Base-by-base conservation (phyloP, 2,329 filamentous ascomycete species). In the Alternaria dauci region DNA sequence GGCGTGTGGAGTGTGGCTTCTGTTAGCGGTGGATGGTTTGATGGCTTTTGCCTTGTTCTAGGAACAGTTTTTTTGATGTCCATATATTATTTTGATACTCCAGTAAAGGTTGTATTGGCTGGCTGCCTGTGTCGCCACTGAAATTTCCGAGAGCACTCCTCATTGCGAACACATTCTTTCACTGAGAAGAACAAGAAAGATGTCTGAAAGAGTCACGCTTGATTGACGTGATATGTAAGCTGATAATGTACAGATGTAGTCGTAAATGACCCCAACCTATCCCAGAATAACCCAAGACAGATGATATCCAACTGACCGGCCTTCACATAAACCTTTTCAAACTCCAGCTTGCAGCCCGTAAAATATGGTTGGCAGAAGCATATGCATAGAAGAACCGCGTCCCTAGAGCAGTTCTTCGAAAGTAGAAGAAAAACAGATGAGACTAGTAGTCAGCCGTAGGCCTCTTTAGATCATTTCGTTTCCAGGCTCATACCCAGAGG, bases 401-500 rank as follows among this genome's bases (percentile, higher is more conserved):
- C 50, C 28, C 55, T 32, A 16, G 3, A 38, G 7, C n/a, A 30
- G 55, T 52, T 26, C 41, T 42, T 46, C 52, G 47, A 39, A 5
- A 20, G 38, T 32, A 6, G 11, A 25, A n/a, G 46, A 43, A 5
- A 60, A 32, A 43, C 32, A 60, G 32, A 43, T 42, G 38, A 39
- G 30, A 52, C 25, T 43, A 26, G 5, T 41, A 30, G 57, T 30
- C 46, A n/a, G 16, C 42, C 43, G 34, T 47, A 26, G 26, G 47
- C 36, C 4, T 16, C 11, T 39, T 39, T 16, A 53, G 51, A 36
- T 53, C 36, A 12, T 6, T 36, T 41, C 34, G 18, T 74, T 50
- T 41, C 86, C 34, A 57, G 38, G 16, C 51, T 36, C 8, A 73
- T 87, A n/a, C 11, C 28, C 50, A 23, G 39, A 57, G 25, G 5